These are phyloP conservation scores for Kurtzmaniella quercitrusa DNA, from an alignment of 1,139 yeast species.

Conservation along the genomic window DNA sequence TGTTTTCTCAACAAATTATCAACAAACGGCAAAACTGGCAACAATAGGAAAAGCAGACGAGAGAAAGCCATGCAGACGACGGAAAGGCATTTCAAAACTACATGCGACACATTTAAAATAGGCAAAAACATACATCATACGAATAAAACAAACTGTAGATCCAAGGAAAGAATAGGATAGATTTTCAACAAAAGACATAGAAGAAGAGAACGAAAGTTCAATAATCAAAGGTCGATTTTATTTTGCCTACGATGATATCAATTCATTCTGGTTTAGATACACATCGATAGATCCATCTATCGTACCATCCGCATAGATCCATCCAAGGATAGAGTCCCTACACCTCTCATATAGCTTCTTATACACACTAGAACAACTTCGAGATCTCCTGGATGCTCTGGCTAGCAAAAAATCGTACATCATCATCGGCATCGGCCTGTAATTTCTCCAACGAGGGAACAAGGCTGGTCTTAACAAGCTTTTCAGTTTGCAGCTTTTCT, in stretches of 20 bases:
- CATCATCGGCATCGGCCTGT: constrained; percentile 73
- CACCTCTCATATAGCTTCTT: background rate
- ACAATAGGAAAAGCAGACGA: background rate
- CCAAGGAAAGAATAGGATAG: background rate
- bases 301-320: too few species aligned
- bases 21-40: too few species aligned
- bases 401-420: constrained; percentile 82
- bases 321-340: background rate
- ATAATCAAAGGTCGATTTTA: too few species aligned
- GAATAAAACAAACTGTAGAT: background rate
- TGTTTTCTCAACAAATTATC: too few species aligned
- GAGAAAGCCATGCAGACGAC: background rate
- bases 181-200: background rate
- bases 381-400: constrained; percentile 46
- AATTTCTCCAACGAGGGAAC: constrained; percentile 64
- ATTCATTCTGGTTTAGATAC: background rate
- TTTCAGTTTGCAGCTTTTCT: constrained; percentile 15
- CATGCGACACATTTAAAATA: background rate
- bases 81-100: too few species aligned
- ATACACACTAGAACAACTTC: constrained; percentile 5
- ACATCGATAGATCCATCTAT: too few species aligned
- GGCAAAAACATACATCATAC: background rate
- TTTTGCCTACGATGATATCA: too few species aligned
- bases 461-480: constrained; percentile 50
- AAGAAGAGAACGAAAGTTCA: background rate